These are phyloP conservation scores for Verticillium tricorpus DNA, from an alignment of 2,329 filamentous ascomycete genomes.

Conservation along the genomic window DNA sequence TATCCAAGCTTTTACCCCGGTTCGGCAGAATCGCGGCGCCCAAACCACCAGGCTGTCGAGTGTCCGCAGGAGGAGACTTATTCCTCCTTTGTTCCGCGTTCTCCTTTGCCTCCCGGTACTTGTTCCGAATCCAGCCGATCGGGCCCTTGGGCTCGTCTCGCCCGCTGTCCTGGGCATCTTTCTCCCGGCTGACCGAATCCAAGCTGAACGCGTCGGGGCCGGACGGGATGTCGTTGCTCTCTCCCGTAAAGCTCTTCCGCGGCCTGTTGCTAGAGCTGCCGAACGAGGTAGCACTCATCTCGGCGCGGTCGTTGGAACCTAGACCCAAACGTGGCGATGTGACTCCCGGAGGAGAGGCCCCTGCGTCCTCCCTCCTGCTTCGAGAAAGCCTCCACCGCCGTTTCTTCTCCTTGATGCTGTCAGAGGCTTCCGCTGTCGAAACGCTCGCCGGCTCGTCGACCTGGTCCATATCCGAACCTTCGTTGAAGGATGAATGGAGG, in stretches of 20 bases:
- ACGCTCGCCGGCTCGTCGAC: slow-evolving; percentile 49
- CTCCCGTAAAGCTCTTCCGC: slow-evolving; percentile 46
- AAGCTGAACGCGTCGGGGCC: slow-evolving; percentile 7
- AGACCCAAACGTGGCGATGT: slow-evolving; percentile 41
- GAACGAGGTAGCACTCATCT: slow-evolving; percentile 63
- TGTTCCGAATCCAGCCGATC: slow-evolving; percentile 55
- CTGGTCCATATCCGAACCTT: slow-evolving; percentile 76
- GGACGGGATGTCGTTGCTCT: slow-evolving; percentile 37
- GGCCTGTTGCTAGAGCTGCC: slow-evolving; percentile 52
- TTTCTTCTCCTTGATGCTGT: slow-evolving; percentile 64
- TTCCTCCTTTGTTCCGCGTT: slow-evolving; percentile 49
- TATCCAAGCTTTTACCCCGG: slow-evolving; percentile 34
- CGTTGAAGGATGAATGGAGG: slow-evolving; percentile 71
- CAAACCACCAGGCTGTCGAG: slow-evolving; percentile 16
- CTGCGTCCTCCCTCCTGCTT: slow-evolving; percentile 51
- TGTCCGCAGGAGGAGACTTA: slow-evolving; percentile 49
- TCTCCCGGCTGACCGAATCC: neutral
- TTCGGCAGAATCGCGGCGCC: slow-evolving; percentile 21
- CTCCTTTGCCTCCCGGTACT: slow-evolving; percentile 57
- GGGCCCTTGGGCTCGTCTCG: slow-evolving; percentile 43
- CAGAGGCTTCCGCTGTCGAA: slow-evolving; percentile 24
- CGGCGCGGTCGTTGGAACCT: slow-evolving; percentile 60
- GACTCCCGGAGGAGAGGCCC: slow-evolving; percentile 34
- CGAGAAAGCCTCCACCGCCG: slow-evolving; percentile 70
- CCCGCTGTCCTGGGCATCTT: slow-evolving; percentile 21